Base-by-base conservation (phyloP, 768 basidiomycete species). In the Coprinopsis marcescibilis region DNA sequence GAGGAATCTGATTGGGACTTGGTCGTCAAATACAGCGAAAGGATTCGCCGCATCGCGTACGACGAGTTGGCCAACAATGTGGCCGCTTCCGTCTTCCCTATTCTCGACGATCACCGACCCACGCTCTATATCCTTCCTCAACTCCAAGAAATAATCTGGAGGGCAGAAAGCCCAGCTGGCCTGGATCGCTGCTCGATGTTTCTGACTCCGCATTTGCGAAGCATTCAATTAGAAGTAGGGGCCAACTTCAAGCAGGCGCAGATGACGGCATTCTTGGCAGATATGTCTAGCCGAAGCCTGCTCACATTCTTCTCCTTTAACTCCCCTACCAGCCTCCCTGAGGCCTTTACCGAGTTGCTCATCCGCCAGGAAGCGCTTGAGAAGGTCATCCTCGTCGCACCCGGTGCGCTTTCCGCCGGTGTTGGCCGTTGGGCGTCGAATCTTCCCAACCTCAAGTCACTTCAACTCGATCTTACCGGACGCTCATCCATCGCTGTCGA, bases 341-440 rank as follows among this genome's bases (percentile, higher is more conserved):
- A 86, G 46, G 68, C 75, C 6, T 84, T 89, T 62, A 79, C 82
- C 30, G 79, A 82, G 48, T 71, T 85, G 45, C 65, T 89, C 32
- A 66, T 69, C 35, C 70, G 72, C 34, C 84, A 88, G 60, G 67
- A 73, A 49, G 65, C 60, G 2, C 64, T 89, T 33, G 81, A 85
- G 60, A 81, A 71, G 56, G 60, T 89, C 12, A 63, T 72, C 26
- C 70, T 89, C 33, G 76, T 83, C 36, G 87, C 85, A 25, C 86
- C 87, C 0, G 85, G 84, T n/a, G 83, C 84, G 21, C 62, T 89
- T 30, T 72, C 80, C 0, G 64, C 85, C n/a, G 70, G 69, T 33
- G 72, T 87, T n/a, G 87, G 87, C 23, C 75, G 76, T 51, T 88
- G 85, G 86, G 65, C 76, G n/a, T 76, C 84, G 19, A 75, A 73